phyloP scores from a whole-genome alignment of 2,329 filamentous ascomycete genomes.

The Aspergillus sp. region DNA sequence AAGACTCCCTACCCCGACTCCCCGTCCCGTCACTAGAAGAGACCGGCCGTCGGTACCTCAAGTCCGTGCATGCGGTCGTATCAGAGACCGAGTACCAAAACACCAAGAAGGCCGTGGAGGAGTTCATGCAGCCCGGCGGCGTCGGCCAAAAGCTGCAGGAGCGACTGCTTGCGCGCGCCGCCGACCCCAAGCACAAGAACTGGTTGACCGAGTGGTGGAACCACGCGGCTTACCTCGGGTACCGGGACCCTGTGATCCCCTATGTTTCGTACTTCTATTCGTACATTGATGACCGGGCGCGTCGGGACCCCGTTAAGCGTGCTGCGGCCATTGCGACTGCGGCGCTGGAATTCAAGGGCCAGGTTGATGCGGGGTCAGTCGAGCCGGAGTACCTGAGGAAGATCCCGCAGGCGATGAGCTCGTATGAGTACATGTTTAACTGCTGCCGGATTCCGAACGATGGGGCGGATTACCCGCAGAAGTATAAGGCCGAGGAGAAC shows the following conservation, averaged over 20 bases:
- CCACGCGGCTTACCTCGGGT: conserved; percentile 83
- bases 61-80: conserved; percentile 65
- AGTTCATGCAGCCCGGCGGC: conserved; percentile 85
- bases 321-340: conserved; percentile 87
- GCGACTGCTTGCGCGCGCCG: conserved; percentile 74
- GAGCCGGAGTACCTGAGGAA: conserved; percentile 99
- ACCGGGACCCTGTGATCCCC: conserved; percentile 93
- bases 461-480: conserved; percentile 78
- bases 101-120: conserved; percentile 77
- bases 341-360: conserved; percentile 88
- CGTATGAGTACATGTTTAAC: conserved; percentile 99
- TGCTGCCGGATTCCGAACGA: conserved; percentile 79
- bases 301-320: conserved; percentile 85
- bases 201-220: conserved; percentile 99
- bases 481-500: conserved; percentile 72
- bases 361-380: conserved; percentile 77
- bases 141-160: conserved; percentile 82
- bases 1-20: conserved; percentile 63
- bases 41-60: conserved; percentile 64
- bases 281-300: conserved; percentile 85
- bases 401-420: conserved; percentile 96
- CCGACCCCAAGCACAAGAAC: conserved; percentile 80
- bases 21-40: conserved; percentile 65
- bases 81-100: conserved; percentile 58
- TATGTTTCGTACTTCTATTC: conserved; percentile 99